Base-by-base conservation (phyloP, 129 eudicot species). In the Escallonia herrerae region DNA sequence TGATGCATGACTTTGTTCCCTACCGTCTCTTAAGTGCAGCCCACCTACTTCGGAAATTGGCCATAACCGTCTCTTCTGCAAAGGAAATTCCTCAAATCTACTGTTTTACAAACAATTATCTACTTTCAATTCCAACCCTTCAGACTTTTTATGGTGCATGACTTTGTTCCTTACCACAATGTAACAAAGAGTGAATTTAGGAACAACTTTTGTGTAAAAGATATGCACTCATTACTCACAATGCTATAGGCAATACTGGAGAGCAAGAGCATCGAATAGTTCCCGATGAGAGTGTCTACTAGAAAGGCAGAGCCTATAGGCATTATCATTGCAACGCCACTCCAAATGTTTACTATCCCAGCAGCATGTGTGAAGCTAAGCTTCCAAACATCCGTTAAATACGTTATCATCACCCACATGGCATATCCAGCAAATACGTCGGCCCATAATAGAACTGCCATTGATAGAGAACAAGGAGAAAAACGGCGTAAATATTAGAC, bases 291-390 rank as follows among this genome's bases (percentile, higher is more conserved):
- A 2, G 68, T 37, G 52, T 82, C 71, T 8, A 73, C 81, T 43
- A 79, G 12, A 68, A 64, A 79, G 39, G 80, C 75, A 50, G 75
- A 77, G 7, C 51, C 10, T 13, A 78, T 54, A 8, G 79, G 76
- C 49, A 82, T 55, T 8, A 46, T 15, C 0, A 48, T 15, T n/a
- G 79, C 59, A 14, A 80, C 44, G 39, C 89, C 91, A 1, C 60
- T 50, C 76, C 79, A 82, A n/a, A 87, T 54, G 64, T 87, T 87
- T 5, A 84, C 56, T 47, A 87, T 84, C 0, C 71, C 91, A 75
- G 91, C 82, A 72, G 91, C 95, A 73, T 77, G 95, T 43, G 80
- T 66, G 11, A 71, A 69, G 61, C 75, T 80, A 45, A 76, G 53
- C 58, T 76, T 76, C 81, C 81, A 76, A 1, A 64, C 76, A 71